A percentile compares a stretch with the other conserved stretches of the same genome.
Conservation (phyloP, 2,329 filamentous ascomycete species). For the Colletotrichum limetticola region DNA sequence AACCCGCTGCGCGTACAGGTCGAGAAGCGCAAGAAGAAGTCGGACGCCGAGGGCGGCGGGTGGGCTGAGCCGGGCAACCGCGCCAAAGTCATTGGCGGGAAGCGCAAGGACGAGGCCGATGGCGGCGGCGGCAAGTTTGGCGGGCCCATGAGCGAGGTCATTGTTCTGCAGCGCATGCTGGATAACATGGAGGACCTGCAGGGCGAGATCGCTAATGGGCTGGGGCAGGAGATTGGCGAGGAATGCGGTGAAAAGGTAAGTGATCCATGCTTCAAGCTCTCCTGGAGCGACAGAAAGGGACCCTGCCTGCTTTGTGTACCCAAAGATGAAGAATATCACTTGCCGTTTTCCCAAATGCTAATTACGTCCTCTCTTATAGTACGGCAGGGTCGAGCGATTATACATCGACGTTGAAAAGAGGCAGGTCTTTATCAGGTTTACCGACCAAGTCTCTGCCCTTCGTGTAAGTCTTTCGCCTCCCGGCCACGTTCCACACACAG, state of each 20-base stretch:
- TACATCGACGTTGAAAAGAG: conserved; percentile 74
- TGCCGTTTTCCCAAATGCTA: background rate
- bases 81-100: conserved; percentile 85
- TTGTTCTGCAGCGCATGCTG: conserved; percentile 87
- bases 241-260: conserved; percentile 84
- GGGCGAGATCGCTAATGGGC: conserved; percentile 77
- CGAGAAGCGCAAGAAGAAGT: conserved; percentile 84
- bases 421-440: conserved; percentile 94
- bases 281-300: background rate
- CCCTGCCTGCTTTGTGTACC: background rate
- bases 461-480: conserved; percentile 67
- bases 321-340: conserved; percentile 3
- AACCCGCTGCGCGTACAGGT: conserved; percentile 85
- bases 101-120: conserved; percentile 57
- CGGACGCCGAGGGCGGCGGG: conserved; percentile 82
- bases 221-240: conserved; percentile 96
- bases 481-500: background rate
- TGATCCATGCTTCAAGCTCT: conserved; percentile 25
- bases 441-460: conserved; percentile 83
- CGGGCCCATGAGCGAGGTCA: conserved; percentile 77
- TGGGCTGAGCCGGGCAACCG: conserved; percentile 76
- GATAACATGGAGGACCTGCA: conserved; percentile 82
- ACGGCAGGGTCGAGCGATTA: conserved; percentile 84
- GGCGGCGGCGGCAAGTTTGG: conserved; percentile 65
- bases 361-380: conserved; percentile 57